Conservation (phyloP, 2,329 filamentous ascomycete genomes). For the Cladosporium velox region DNA sequence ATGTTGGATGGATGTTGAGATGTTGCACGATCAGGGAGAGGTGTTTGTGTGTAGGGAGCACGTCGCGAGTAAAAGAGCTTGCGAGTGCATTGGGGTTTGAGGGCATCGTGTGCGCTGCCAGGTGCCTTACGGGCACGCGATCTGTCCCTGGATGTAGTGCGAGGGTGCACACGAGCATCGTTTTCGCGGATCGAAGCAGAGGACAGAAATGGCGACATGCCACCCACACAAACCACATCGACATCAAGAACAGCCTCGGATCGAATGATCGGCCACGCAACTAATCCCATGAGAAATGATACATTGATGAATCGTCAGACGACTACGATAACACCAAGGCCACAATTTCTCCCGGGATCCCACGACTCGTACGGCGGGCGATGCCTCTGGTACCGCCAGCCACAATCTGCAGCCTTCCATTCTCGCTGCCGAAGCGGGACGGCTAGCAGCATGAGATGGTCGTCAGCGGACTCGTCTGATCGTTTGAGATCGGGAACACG, state of each 20-base stretch:
- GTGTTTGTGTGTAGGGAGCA: background rate
- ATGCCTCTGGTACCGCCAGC: background rate
- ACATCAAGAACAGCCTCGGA: no score
- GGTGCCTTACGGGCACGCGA: background rate
- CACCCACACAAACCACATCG: no score
- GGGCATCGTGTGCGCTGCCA: background rate
- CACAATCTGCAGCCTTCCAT: slow-evolving; percentile 2
- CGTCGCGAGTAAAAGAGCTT: background rate
- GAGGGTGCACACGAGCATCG: background rate
- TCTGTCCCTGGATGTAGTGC: background rate
- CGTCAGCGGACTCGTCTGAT: background rate
- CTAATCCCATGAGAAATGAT: background rate
- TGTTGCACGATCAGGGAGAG: background rate
- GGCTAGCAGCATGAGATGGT: background rate
- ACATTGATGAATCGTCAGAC: background rate
- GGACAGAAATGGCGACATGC: background rate
- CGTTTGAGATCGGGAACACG: background rate
- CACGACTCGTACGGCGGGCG: background rate
- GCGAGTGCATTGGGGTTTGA: background rate
- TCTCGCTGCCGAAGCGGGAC: background rate
- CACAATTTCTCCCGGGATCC: background rate
- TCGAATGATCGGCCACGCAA: background rate
- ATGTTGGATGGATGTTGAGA: background rate
- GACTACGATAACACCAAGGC: background rate
- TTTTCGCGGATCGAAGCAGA: background rate